Conservation (phyloP, 2,329 filamentous ascomycete species). For the Verticillium albo-atrum region DNA sequence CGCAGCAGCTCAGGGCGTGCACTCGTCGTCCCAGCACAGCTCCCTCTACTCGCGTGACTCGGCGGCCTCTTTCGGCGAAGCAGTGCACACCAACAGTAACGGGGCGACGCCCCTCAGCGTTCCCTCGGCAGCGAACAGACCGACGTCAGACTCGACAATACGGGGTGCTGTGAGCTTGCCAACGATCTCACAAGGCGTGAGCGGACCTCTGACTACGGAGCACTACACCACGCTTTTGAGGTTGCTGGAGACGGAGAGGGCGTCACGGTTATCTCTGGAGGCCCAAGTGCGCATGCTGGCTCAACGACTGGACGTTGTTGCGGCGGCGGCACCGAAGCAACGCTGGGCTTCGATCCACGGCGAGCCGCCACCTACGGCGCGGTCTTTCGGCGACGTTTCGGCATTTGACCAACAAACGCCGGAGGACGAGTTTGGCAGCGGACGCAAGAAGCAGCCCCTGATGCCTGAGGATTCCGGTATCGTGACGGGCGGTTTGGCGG, state of each 20-base stretch:
- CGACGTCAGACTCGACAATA: conserved; percentile 42
- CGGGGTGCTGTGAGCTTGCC: conserved; percentile 43
- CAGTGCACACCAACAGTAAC: background rate
- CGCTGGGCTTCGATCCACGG: conserved; percentile 12
- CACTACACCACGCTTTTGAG: conserved; percentile 46
- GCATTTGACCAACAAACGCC: conserved; percentile 40
- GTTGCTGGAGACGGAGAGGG: conserved; percentile 53
- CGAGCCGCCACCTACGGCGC: conserved; percentile 27
- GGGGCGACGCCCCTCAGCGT: conserved; percentile 35
- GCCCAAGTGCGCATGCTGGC: conserved; percentile 49
- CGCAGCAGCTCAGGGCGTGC: background rate
- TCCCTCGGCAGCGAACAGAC: conserved; percentile 23
- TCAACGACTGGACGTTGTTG: conserved; percentile 44
- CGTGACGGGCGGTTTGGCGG: conserved; percentile 18
- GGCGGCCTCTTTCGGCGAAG: background rate
- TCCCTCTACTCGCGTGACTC: conserved; percentile 38
- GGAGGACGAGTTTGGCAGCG: conserved; percentile 21
- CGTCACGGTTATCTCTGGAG: conserved; percentile 51
- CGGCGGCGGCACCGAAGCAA: conserved; percentile 22
- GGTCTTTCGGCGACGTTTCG: conserved; percentile 31
- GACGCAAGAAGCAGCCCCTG: conserved; percentile 10
- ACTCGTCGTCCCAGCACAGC: background rate
- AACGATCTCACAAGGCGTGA: conserved; percentile 26
- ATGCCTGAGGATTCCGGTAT: conserved; percentile 28
- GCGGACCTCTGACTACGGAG: conserved; percentile 32